Percentiles rank a stretch among this genome's conserved stretches.
Evolutionary conservation across 495 filamentous ascomycete genomes (phyloP).

Genomic region (Xylaria telfairii): DNA sequence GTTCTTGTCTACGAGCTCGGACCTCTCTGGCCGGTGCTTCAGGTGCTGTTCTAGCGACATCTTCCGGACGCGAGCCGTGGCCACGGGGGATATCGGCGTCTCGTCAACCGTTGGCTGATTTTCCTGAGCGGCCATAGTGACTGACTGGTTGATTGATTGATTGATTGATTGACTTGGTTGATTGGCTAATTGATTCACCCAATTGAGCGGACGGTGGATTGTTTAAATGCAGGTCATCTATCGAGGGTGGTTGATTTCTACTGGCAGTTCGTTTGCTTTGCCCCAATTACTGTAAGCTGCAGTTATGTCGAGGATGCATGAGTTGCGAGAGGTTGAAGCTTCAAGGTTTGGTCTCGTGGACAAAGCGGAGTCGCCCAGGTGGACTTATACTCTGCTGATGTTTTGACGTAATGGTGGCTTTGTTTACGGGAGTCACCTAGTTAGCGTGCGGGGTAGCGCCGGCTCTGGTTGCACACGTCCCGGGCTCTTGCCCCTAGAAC

Average conservation of each 20-base stretch:
- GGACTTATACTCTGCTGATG: conserved; percentile 1
- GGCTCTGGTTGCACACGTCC: background rate
- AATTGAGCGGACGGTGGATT: background rate
- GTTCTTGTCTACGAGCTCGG: conserved; percentile 88
- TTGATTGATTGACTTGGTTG: background rate
- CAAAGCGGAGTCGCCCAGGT: conserved; percentile 10
- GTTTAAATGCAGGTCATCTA: background rate
- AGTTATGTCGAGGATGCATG: background rate
- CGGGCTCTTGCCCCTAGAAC: background rate
- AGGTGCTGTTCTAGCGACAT: conserved; percentile 90
- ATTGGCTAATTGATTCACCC: background rate
- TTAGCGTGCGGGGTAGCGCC: conserved; percentile 20
- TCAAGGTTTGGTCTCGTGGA: conserved; percentile 5
- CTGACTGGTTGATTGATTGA: background rate
- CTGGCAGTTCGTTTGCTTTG: background rate
- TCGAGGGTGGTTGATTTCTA: background rate
- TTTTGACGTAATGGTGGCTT: conserved; percentile 23
- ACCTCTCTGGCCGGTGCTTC: conserved; percentile 74
- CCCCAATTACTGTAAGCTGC: background rate
- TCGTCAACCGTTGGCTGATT: conserved; percentile 55
- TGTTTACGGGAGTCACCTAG: conserved; percentile 19
- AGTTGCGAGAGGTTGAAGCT: background rate
- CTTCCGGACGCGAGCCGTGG: conserved; percentile 65
- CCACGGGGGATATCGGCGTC: conserved; percentile 69
- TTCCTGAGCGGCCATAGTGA: conserved; percentile 47